Conservation (phyloP, 1,284 basidiomycete species). For the Austroboletus rostrupii region DNA sequence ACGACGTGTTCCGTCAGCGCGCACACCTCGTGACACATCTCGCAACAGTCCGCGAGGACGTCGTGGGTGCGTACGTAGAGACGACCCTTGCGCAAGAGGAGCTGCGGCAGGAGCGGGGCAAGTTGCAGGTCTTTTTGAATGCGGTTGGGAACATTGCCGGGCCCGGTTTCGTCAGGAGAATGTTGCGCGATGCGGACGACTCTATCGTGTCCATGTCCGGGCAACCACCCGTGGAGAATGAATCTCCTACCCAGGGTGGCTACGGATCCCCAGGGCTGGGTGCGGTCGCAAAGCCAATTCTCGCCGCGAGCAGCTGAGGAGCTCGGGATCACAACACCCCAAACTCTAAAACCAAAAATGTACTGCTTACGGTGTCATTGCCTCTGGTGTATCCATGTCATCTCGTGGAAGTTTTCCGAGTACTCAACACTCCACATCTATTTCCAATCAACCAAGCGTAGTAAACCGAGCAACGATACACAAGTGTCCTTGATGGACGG, state of each 20-base stretch:
- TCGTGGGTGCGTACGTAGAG: slow-evolving; percentile 22
- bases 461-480: slow-evolving; percentile 19
- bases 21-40: slow-evolving; percentile 18
- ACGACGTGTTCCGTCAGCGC: slow-evolving; percentile 26
- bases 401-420: too few relatives aligned
- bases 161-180: slow-evolving; percentile 24
- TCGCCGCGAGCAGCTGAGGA: too few relatives aligned
- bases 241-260: background rate
- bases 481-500: slow-evolving; percentile 25
- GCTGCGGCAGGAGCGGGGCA: slow-evolving; percentile 18
- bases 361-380: too few relatives aligned
- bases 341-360: too few relatives aligned
- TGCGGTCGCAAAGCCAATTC: background rate
- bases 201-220: slow-evolving; percentile 17
- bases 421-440: slow-evolving; percentile 10
- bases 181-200: slow-evolving; percentile 18
- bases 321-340: too few relatives aligned
- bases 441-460: slow-evolving; percentile 31
- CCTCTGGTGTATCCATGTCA: background rate
- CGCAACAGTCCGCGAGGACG: slow-evolving; percentile 15
- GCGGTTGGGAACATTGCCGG: slow-evolving; percentile 24
- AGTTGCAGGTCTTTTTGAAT: slow-evolving; percentile 28
- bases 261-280: background rate
- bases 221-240: background rate
- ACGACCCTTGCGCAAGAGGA: slow-evolving; percentile 26